Percentiles rank a stretch among this genome's conserved stretches.
Evolutionary conservation across 768 basidiomycete species (phyloP).

Genomic region (Mycena floridula): DNA sequence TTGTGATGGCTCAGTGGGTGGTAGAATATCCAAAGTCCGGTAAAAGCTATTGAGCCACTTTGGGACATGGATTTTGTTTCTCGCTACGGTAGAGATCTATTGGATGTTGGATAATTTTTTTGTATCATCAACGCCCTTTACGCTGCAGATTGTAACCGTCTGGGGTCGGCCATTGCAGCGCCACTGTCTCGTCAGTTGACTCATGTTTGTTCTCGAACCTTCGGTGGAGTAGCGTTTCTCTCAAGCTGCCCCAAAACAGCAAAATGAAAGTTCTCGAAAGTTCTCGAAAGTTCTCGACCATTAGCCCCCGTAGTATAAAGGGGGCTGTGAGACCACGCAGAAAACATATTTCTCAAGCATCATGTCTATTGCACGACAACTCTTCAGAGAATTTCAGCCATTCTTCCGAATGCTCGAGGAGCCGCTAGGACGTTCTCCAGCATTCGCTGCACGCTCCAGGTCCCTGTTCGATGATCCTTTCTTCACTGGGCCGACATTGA

Average conservation of each 20-base stretch:
- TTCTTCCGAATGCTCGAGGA: conserved; percentile 75
- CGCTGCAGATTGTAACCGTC: too few species aligned
- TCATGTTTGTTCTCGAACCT: too few species aligned
- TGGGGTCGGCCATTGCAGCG: too few species aligned
- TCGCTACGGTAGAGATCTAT: too few species aligned
- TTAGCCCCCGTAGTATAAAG: not conserved
- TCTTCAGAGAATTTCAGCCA: conserved; percentile 67
- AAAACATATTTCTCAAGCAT: conserved; percentile 5
- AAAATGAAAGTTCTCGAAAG: not conserved
- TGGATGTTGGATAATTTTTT: too few species aligned
- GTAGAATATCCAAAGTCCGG: too few species aligned
- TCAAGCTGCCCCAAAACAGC: conserved; percentile 3
- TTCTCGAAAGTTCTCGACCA: conserved; percentile 5
- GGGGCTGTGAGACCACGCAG: not conserved
- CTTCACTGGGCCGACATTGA: conserved; percentile 21
- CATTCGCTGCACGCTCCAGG: conserved; percentile 23
- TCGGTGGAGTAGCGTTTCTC: conserved; percentile 3
- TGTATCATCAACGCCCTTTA: too few species aligned
- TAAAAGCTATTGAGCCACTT: too few species aligned
- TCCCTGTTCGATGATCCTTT: conserved; percentile 47
- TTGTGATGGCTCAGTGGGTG: conserved; percentile 72
- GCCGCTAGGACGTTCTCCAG: conserved; percentile 40
- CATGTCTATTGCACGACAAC: conserved; percentile 64
- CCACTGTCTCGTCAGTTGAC: too few species aligned
- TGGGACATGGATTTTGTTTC: too few species aligned